Evolutionary conservation across 73 alveolate genomes (phyloP).

Genomic region (Diophrys appendiculata): DNA sequence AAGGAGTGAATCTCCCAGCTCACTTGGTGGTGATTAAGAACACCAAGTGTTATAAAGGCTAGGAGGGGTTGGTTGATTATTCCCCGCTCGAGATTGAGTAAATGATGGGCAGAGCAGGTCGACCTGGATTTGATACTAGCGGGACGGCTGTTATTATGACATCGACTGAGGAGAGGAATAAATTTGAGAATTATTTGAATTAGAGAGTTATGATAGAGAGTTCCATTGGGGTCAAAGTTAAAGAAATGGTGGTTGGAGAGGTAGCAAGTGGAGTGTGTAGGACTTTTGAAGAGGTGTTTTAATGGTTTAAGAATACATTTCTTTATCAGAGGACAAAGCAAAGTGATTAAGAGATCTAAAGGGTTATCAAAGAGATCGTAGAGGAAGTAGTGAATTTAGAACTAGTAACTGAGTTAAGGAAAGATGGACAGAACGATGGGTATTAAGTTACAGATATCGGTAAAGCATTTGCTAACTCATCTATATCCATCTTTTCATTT

Average conservation of each 20-base stretch:
- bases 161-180: constrained; percentile 41
- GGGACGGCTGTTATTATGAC: constrained; percentile 80
- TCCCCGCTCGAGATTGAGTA: constrained; percentile 69
- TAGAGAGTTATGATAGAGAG: not conserved
- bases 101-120: constrained; percentile 83
- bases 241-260: not conserved
- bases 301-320: not conserved
- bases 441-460: not conserved
- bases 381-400: not conserved
- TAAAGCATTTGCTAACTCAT: not conserved
- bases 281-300: not conserved
- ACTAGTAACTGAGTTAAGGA: not conserved
- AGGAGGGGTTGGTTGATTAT: constrained; percentile 74
- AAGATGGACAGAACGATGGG: not conserved
- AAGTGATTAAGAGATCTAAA: too few species aligned
- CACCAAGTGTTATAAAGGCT: constrained; percentile 77
- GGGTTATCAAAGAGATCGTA: not conserved
- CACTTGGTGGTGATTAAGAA: constrained; percentile 78
- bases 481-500: not conserved
- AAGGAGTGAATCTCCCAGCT: constrained; percentile 90
- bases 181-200: constrained; percentile 5
- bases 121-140: constrained; percentile 77
- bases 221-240: too few species aligned
- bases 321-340: not conserved
- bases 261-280: not conserved